Percentiles rank a stretch among this genome's conserved stretches.
Evolutionary conservation across 331 rosid species (phyloP).

Genomic region (Malus hybrid): DNA sequence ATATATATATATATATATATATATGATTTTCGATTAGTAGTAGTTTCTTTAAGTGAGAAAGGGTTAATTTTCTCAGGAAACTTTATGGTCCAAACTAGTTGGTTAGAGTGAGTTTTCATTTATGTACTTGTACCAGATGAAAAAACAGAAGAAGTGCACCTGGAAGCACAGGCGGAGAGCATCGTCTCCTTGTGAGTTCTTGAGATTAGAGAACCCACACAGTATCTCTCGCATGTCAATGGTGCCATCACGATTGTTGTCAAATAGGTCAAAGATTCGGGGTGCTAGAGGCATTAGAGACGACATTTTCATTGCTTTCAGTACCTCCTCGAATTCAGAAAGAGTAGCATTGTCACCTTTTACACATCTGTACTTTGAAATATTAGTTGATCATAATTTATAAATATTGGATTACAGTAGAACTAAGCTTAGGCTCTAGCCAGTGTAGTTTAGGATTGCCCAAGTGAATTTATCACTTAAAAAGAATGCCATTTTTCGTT

Average conservation of each 20-base stretch:
- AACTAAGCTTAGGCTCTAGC: background rate
- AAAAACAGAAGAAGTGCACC: conserved; percentile 22
- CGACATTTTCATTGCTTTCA: conserved; percentile 74
- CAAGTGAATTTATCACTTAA: background rate
- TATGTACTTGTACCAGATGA: background rate
- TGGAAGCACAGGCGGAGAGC: conserved; percentile 89
- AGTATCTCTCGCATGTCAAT: conserved; percentile 91
- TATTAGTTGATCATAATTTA: background rate
- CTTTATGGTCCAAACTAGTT: background rate
- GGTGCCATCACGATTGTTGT: conserved; percentile 82
- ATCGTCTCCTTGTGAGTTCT: conserved; percentile 73
- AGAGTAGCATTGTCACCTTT: conserved; percentile 76
- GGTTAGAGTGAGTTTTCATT: background rate
- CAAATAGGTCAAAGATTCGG: conserved; percentile 74
- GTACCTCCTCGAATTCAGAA: conserved; percentile 65
- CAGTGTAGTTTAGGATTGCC: no score
- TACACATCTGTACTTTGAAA: conserved; percentile 44
- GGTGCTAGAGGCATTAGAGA: conserved; percentile 67
- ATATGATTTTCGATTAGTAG: background rate
- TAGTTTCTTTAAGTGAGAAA: background rate
- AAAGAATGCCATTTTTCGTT: no score
- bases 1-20: no score
- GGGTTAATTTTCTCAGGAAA: background rate
- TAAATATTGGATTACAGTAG: background rate
- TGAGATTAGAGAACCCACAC: conserved; percentile 83